Evolutionary conservation across 2,329 filamentous ascomycete genomes (phyloP).

Genomic region (Ciborinia camelliae): DNA sequence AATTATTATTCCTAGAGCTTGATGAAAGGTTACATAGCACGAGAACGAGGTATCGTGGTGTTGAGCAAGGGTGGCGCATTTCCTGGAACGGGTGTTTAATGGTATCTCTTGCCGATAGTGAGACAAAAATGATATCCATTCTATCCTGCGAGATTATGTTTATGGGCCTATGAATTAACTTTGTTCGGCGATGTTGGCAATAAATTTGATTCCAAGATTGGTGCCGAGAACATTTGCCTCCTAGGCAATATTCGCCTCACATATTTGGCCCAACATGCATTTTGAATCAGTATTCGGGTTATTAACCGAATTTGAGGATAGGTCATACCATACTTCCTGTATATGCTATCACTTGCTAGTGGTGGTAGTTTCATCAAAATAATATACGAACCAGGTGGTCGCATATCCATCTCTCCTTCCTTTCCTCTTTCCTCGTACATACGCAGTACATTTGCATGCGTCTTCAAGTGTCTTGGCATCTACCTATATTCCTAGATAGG

Average conservation of each 20-base stretch:
- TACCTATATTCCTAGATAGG: too few species aligned
- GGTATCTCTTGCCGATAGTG: neutral
- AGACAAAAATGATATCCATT: neutral
- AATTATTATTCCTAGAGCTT: constrained; percentile 31
- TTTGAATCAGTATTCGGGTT: neutral
- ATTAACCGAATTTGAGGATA: too few species aligned
- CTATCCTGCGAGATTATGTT: neutral
- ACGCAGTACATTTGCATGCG: neutral
- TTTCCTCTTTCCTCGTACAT: too few species aligned
- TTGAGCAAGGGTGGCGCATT: constrained; percentile 92
- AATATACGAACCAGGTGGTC: neutral
- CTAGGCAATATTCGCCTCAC: neutral
- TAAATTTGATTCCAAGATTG: neutral
- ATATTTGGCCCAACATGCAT: neutral
- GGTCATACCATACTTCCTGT: too few species aligned
- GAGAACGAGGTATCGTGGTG: constrained; percentile 85
- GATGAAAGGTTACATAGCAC: constrained; percentile 98
- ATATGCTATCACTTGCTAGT: too few species aligned
- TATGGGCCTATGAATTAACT: neutral
- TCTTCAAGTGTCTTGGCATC: neutral
- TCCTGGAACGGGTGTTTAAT: constrained; percentile 74
- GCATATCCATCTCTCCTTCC: too few species aligned
- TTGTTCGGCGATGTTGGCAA: neutral
- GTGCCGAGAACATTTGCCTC: constrained; percentile 2
- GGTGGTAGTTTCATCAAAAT: too few species aligned